A percentile compares a stretch with the other conserved stretches of the same genome.
Evolutionary conservation across 2,329 filamentous ascomycete species (phyloP).

Genomic region (Fusarium virguliforme): DNA sequence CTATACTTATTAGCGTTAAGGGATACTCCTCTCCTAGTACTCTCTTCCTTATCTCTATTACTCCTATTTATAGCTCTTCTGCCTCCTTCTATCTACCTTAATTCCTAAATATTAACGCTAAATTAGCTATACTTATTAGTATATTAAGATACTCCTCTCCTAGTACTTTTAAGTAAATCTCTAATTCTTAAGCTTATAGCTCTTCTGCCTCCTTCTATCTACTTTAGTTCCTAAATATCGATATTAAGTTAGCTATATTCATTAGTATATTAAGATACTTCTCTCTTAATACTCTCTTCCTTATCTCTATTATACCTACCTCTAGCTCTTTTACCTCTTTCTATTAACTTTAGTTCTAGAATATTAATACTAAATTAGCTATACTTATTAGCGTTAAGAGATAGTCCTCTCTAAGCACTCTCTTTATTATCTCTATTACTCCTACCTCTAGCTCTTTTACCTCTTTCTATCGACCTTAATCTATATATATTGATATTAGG

Average conservation of each 20-base stretch:
- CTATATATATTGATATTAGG: too few species aligned
- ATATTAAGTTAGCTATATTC: neutral
- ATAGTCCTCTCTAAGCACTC: too few species aligned
- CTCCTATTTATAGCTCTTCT: neutral
- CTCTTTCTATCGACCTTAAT: too few species aligned
- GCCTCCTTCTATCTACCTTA: conserved; percentile 10
- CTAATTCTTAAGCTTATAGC: too few species aligned
- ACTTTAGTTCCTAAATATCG: neutral
- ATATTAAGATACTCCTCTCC: conserved; percentile 11
- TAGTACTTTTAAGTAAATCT: neutral
- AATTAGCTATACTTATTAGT: neutral
- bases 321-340: neutral
- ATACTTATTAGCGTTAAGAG: neutral
- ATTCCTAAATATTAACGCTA: neutral
- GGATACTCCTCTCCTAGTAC: conserved; percentile 14
- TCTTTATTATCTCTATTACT: too few species aligned
- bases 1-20: neutral
- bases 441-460: too few species aligned
- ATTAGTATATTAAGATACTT: neutral
- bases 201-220: conserved; percentile 5
- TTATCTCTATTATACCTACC: neutral
- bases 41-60: neutral
- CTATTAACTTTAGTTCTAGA: neutral
- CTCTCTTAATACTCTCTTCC: neutral
- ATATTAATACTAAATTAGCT: neutral